Base-by-base conservation (phyloP, 1,284 basidiomycete genomes). In the Cutaneotrichosporon spelunceum region DNA sequence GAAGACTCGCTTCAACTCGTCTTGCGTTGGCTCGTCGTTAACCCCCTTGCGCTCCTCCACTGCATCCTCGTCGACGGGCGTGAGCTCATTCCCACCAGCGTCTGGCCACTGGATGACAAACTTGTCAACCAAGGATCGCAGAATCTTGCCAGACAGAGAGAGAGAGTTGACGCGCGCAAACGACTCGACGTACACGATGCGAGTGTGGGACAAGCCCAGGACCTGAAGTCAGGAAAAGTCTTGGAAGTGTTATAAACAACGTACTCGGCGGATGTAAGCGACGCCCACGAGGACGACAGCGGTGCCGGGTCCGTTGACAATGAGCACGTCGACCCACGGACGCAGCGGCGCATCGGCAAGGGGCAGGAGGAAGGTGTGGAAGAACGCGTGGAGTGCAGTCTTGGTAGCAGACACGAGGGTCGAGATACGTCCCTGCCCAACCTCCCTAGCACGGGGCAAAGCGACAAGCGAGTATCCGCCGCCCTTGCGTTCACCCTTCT, bases 301-400 rank as follows among this genome's bases (percentile, higher is more conserved):
- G 3, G 95, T 98, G 10, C 94, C 96, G 0, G 96, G 96, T 7
- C 96, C 96, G 76, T 99, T 99, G 48, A 99, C 78, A 57, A 99
- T 78, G 27, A 99, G 80, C 26, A 93, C 81, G 63, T 97, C 92
- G 14, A 87, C 85, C 71, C 87, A 87, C 1, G 81, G 77, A 19
- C 71, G 61, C 14, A 72, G 13, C 2, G 72, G 72, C 19, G 59
- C 26, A 0, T 5, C 14, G 21, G 83, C 39, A 5, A 84, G 61
- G 5, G 86, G 85, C 13, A 75, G 60, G 53, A 87, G 42, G n/a
- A 84, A 83, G 65, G 88, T 66, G 69, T 84, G 76, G 76, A 84
- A 84, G 60, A 88, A 67, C 69, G 86, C 85, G 24, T 77, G 75
- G 11, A 83, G 60, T 30, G 93, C 77, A 8, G 91, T 91, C 53